Evolutionary conservation across 2,329 filamentous ascomycete genomes (phyloP), one percentile per base, ranked within the genome.

Genomic region (Lomentospora prolificans): DNA sequence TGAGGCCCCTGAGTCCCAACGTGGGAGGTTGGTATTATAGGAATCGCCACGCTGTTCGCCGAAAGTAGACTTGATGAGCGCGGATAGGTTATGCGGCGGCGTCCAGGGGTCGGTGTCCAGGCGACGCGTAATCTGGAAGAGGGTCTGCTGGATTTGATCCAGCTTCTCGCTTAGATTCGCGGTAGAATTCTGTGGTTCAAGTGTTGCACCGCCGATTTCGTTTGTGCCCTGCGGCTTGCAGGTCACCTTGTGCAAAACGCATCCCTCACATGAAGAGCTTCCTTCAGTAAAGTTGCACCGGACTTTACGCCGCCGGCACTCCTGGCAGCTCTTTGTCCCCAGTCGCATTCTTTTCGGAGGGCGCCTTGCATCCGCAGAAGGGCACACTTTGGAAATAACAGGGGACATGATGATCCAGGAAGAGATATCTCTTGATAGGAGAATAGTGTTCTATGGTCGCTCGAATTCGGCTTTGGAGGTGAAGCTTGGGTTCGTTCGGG

Each of bases 301-400:
- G 27, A 77, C 74, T 64, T 77, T 78, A 53, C 75, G 72, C 36
- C 75, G 70, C 41, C 74, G 71, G 57, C 76, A 77, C 69, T 69
- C 69, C 27, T 62, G 58, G 55, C 69, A 71, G 57, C 65, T 69
- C 58, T 61, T 64, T 3, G 65, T 70, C 12, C 69, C 67, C 3
- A 65, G 57, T 3, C 66, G 64, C 62, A 66, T 64, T 8, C 62
- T 66, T 46, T 65, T 69, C 7, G 59, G 48, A 19, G 58, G 48
- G 22, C 51, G 53, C 33, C 44, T 31, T 31, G 56, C 57, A 31
- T 55, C 50, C 58, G 14, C 9, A 17, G 36, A 41, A 19, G 36
- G 36, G 12, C 14, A 8, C 36, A 41, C 19, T 17, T 41, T 41
- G 14, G 5, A 3, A 41, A 41, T 17, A 41, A 17, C n/a, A 17